phyloP scores from a whole-genome alignment of 2,329 filamentous ascomycete species.

The Colletotrichum sp. region DNA sequence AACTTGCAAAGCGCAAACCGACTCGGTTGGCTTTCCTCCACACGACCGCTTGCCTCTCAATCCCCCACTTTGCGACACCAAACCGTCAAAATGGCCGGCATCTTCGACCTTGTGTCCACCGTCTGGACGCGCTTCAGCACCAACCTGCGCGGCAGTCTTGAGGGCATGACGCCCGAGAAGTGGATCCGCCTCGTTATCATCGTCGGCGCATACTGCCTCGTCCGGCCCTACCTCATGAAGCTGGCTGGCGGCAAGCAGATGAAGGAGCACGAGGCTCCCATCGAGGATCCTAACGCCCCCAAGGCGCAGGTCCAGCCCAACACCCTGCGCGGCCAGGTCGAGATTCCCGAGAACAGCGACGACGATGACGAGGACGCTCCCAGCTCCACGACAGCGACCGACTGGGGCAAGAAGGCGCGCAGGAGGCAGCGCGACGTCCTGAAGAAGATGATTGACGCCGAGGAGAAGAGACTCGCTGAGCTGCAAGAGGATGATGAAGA shows the following conservation, averaged over 20 bases:
- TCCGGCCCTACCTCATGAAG: slow-evolving; percentile 77
- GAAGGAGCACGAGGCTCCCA: slow-evolving; percentile 59
- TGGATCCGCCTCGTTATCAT: slow-evolving; percentile 69
- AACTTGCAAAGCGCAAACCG: neutral
- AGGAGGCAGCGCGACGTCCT: slow-evolving; percentile 71
- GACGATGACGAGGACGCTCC: slow-evolving; percentile 54
- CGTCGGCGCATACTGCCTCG: slow-evolving; percentile 74
- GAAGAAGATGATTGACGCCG: slow-evolving; percentile 67
- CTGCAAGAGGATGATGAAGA: slow-evolving; percentile 69
- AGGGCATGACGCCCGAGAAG: slow-evolving; percentile 54
- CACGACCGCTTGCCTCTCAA: neutral
- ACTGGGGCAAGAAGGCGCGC: slow-evolving; percentile 75
- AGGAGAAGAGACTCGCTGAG: slow-evolving; percentile 63
- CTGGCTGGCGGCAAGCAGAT: slow-evolving; percentile 67
- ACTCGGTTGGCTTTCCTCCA: neutral
- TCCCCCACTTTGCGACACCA: neutral
- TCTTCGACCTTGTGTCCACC: slow-evolving; percentile 8
- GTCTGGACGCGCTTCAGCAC: slow-evolving; percentile 28
- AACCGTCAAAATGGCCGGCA: neutral
- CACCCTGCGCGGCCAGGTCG: slow-evolving; percentile 61
- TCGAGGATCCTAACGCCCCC: slow-evolving; percentile 51
- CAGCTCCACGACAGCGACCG: slow-evolving; percentile 50
- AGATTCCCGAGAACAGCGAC: slow-evolving; percentile 58
- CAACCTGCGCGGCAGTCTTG: slow-evolving; percentile 56
- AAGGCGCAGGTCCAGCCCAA: slow-evolving; percentile 67